phyloP scores from a whole-genome alignment of 305 asterid species.

The Solanum hybrid region DNA sequence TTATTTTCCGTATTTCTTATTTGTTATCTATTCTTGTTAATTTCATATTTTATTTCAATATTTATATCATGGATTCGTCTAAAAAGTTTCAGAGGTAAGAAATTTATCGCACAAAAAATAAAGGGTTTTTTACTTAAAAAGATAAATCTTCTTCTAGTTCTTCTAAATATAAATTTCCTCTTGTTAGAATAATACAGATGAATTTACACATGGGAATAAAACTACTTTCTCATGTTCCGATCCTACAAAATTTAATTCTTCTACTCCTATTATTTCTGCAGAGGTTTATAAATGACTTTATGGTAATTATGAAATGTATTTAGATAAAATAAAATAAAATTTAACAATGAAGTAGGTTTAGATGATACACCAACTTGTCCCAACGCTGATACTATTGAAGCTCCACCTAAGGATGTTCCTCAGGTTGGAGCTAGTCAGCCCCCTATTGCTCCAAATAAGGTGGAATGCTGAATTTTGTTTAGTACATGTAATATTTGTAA shows the following conservation, averaged over 20 bases:
- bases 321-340: too few species aligned
- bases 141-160: neutral
- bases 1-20: neutral
- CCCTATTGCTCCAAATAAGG: neutral
- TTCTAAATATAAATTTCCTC: neutral
- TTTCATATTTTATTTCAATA: neutral
- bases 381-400: neutral
- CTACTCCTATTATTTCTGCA: neutral
- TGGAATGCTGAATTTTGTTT: neutral
- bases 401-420: neutral
- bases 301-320: neutral
- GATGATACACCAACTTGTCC: neutral
- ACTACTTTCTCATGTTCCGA: neutral
- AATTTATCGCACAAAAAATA: neutral
- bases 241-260: neutral
- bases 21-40: neutral
- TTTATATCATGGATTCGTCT: neutral
- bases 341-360: neutral
- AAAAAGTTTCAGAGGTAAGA: neutral
- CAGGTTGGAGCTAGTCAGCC: neutral
- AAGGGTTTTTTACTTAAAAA: neutral
- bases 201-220: neutral
- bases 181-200: neutral
- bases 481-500: too few species aligned
- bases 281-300: neutral